Evolutionary conservation across 1,284 basidiomycete species (phyloP).

Genomic region (Abortiporus biennis): DNA sequence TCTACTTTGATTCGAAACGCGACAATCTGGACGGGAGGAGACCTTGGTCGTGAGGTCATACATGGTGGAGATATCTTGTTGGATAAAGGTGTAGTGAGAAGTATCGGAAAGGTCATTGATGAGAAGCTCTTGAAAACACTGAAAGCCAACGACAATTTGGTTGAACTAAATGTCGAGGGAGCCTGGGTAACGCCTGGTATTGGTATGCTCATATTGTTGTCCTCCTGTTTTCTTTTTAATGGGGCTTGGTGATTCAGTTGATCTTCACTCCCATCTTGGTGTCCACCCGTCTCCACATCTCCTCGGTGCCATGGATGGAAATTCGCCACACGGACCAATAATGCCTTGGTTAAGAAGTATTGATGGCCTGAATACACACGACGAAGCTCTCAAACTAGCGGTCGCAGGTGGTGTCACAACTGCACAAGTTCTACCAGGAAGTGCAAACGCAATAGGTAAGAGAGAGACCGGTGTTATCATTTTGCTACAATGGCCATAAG

Average conservation of each 20-base stretch:
- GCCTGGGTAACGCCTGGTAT: conserved; percentile 18
- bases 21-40: conserved; percentile 57
- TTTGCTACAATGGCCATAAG: too few species aligned
- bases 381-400: conserved; percentile 45
- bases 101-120: conserved; percentile 35
- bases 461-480: too few species aligned
- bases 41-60: conserved; percentile 44
- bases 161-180: conserved; percentile 17
- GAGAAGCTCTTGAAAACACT: conserved; percentile 3
- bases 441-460: conserved; percentile 33
- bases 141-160: conserved; percentile 12
- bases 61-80: conserved; percentile 47
- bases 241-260: conserved; percentile 50
- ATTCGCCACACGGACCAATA: conserved; percentile 31
- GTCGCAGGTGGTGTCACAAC: conserved; percentile 64
- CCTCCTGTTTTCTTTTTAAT: background rate
- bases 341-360: conserved; percentile 42
- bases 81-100: conserved; percentile 49
- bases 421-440: conserved; percentile 58
- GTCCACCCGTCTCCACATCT: conserved; percentile 17
- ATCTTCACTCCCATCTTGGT: conserved; percentile 23
- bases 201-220: background rate
- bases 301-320: conserved; percentile 26
- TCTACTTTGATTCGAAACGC: conserved; percentile 49
- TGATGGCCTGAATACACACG: conserved; percentile 41